Evolutionary conservation across 208 protist genomes (phyloP), one percentile per base, ranked within the genome.

Genomic region (Leishmania arabica): DNA sequence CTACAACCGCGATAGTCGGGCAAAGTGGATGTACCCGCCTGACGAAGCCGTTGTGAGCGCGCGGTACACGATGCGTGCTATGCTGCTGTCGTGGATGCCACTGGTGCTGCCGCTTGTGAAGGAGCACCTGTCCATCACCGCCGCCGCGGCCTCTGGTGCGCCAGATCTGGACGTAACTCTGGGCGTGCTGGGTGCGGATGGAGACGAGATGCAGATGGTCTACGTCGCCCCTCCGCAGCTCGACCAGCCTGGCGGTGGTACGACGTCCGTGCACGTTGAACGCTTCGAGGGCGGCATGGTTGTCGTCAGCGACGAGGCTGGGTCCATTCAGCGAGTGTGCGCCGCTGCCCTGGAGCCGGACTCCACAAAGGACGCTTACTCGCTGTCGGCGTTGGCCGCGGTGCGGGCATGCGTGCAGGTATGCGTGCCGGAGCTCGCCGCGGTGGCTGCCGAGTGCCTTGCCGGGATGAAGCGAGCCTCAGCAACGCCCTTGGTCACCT

Each of bases 151-250:
- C 54, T 70, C 77, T 45, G 27, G 66, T 21, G 8, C 13, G 70
- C 3, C 24, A 37, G 75, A 19, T 54, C 34, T 49, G 72, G 78
- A 90, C 71, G 83, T 79, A 31, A 88, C 86, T 24, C 82, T 97
- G 42, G 75, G 84, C 40, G 78, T 97, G 31, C 89, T 96, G 71
- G 95, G 95, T 8, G 84, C 93, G 1, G 95, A 97, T 72, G 95
- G 95, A 3, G 92, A 96, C 73, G 95, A 96, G 84, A 82, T 86
- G 60, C 73, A 66, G 45, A 86, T 92, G 79, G 83, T 88, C 62
- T 97, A 95, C 77, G 89, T 72, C 4, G 58, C 56, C 84, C 92
- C 66, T 78, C 92, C 56, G 75, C 88, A 75, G 80, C 81, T 69
- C 77, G 87, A 81, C 64, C 47, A 82, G 65, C 78, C 77, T 66